These are phyloP conservation scores for Ceratopteris richardii DNA, from an alignment of 75 land plant genomes.

Conservation along the genomic window DNA sequence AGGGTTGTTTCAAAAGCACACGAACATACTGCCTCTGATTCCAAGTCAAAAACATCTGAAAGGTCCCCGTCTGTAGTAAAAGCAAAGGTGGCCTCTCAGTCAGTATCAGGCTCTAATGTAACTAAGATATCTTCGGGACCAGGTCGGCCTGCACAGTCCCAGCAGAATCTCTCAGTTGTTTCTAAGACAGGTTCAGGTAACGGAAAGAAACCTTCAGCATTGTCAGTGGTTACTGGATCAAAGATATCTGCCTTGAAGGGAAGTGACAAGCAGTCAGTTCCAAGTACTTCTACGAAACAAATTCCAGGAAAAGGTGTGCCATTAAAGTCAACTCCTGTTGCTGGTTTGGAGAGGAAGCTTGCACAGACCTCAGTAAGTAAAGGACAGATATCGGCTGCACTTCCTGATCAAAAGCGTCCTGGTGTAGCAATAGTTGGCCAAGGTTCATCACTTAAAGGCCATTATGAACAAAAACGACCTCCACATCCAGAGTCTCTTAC, in stretches of 20 bases:
- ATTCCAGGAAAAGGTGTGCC: background rate
- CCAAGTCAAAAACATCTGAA: background rate
- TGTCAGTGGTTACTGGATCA: background rate
- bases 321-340: background rate
- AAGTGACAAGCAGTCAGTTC: background rate
- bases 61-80: background rate
- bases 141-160: conserved; percentile 3
- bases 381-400: background rate
- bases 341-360: background rate
- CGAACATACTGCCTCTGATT: background rate
- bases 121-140: conserved; percentile 2
- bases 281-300: background rate
- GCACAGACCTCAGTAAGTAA: background rate
- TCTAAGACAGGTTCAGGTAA: background rate
- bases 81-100: background rate
- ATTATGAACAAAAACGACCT: too few relatives aligned
- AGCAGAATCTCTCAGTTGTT: background rate
- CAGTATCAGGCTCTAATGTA: background rate
- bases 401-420: background rate
- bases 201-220: background rate
- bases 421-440: background rate
- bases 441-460: too few relatives aligned
- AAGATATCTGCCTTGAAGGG: background rate
- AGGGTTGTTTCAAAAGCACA: background rate
- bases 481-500: background rate